These are phyloP conservation scores for Cocos nucifera DNA, from an alignment of 176 grass and related monocot genomes.

Conservation along the genomic window DNA sequence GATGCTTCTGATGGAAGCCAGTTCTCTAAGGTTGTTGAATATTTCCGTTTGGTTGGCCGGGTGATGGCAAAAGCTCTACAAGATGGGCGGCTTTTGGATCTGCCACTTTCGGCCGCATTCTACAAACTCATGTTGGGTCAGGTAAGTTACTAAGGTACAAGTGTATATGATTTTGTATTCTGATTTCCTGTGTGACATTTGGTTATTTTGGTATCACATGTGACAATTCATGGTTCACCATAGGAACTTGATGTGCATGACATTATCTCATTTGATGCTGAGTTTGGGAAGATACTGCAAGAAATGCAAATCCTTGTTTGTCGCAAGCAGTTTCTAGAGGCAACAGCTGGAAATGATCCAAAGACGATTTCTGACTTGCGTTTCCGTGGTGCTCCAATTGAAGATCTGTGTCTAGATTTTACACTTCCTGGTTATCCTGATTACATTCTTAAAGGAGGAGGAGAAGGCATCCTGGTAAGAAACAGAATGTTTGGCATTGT, in stretches of 20 bases:
- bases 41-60: conserved; percentile 69
- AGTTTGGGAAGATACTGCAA: conserved; percentile 79
- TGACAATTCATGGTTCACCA: too few species aligned
- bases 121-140: conserved; percentile 79
- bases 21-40: conserved; percentile 60
- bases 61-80: conserved; percentile 86
- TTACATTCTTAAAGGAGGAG: conserved; percentile 63
- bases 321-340: conserved; percentile 39
- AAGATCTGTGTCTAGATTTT: conserved; percentile 73
- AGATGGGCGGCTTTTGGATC: conserved; percentile 78
- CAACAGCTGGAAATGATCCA: conserved; percentile 22
- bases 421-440: conserved; percentile 87
- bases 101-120: conserved; percentile 73
- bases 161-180: too few species aligned
- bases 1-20: conserved; percentile 50
- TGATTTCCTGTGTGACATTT: not conserved
- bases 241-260: conserved; percentile 86
- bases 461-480: conserved; percentile 44
- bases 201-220: conserved; percentile 16
- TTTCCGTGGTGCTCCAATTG: conserved; percentile 54
- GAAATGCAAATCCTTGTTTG: conserved; percentile 63
- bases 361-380: conserved; percentile 34
- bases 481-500: conserved; percentile 7
- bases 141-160: conserved; percentile 26
- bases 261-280: conserved; percentile 63